phyloP scores from a whole-genome alignment of 2,329 filamentous ascomycete genomes.

The Tolypocladium tropicale region DNA sequence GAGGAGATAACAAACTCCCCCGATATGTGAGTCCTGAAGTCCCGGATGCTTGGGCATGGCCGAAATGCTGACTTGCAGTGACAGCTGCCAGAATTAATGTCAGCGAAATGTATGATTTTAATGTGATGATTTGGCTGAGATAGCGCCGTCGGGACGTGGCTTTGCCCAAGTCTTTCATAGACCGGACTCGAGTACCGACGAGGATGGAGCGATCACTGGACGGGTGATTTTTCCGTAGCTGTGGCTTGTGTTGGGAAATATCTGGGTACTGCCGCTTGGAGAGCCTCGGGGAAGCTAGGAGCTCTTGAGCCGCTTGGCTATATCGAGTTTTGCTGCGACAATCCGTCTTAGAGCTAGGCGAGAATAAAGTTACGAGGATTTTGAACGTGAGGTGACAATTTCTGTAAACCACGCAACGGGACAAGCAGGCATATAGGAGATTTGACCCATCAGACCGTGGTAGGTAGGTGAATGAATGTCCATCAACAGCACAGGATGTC shows the following conservation, averaged over 20 bases:
- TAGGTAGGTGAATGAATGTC: too few relatives aligned
- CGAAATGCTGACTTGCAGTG: background rate
- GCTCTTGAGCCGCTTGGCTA: background rate
- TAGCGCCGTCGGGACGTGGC: background rate
- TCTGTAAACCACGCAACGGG: background rate
- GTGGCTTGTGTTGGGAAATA: background rate
- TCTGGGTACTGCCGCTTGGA: background rate
- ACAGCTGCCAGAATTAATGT: background rate
- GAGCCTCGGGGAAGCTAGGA: background rate
- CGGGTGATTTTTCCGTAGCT: background rate
- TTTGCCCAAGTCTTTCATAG: background rate
- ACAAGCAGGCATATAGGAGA: too few relatives aligned
- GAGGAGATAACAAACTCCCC: conserved; percentile 65
- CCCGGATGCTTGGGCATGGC: background rate
- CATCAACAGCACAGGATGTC: too few relatives aligned
- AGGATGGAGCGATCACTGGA: background rate
- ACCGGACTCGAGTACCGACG: background rate
- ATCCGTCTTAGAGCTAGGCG: too few relatives aligned
- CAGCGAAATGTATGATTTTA: background rate
- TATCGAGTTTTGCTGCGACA: background rate
- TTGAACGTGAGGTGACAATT: too few relatives aligned
- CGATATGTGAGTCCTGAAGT: conserved; percentile 33
- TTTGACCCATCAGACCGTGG: too few relatives aligned
- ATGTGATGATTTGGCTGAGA: background rate
- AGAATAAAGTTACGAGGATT: too few relatives aligned